Base-by-base conservation (phyloP, 192 early-diverging fungal species). In the Coemansia sp. region DNA sequence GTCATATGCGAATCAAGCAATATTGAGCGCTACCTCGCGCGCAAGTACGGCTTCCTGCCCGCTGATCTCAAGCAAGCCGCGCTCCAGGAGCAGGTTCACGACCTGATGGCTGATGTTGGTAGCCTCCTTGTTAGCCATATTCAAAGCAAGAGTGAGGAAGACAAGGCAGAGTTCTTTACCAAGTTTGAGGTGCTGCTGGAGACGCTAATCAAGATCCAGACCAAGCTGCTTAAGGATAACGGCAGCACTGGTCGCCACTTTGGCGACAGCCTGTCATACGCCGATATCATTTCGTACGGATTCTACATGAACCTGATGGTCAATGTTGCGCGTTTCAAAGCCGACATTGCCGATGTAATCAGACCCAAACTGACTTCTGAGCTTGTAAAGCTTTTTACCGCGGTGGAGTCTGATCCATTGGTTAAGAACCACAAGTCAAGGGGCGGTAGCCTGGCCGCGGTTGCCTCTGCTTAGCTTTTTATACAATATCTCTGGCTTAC, bases 11-110 rank as follows among this genome's bases (percentile, higher is more conserved):
- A 86, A 25, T 62, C 74, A 0, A 58, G 60, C 11, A 66, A 73
- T 1, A 86, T 86, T 27, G 76, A 77, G 47, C 83, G 85, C 46
- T 84, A 83, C 60, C 56, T 86, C 4, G 56, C 76, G 14, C 48
- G 57, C 60, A 80, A 56, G 29, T 80, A 80, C 53, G 77, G 67
- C 8, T 60, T 81, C 25, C 25, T 72, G 24, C 71, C 50, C 1
- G 44, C 58, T 21, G 67, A 60, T 19, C 62, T 61, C 21, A 69
- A 80, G 46, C 46, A 76, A 32, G 65, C 64, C 6, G 47, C 65
- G 8, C 44, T 53, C 19, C 63, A 80, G 49, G 77, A 82, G 32
- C 62, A 60, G 23, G 57, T 80, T 14, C 44, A 60, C 18, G 61
- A 60, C 29, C 67, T 64, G 45, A 25, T 56, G 12, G 30, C 54